phyloP scores from a whole-genome alignment of 306 rosid genomes.

The Vicia villosa region DNA sequence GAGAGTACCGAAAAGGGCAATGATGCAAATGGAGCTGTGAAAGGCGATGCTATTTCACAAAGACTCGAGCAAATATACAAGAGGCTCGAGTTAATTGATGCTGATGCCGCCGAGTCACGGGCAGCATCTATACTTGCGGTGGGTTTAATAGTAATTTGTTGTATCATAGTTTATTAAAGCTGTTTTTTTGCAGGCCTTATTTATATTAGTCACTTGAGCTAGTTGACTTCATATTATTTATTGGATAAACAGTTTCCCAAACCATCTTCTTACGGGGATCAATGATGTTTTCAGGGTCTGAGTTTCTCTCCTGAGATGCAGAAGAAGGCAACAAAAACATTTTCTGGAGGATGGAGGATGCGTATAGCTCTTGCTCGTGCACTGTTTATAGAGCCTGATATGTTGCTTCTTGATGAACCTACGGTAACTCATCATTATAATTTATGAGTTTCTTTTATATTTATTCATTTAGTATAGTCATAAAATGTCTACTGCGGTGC shows the following conservation, averaged over 20 bases:
- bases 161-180: slow-evolving; percentile 26
- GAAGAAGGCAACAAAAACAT: slow-evolving; percentile 78
- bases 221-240: slow-evolving; percentile 15
- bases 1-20: slow-evolving; percentile 51
- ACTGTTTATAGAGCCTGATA: slow-evolving; percentile 88
- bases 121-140: slow-evolving; percentile 98
- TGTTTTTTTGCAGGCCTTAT: slow-evolving; percentile 7
- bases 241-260: slow-evolving; percentile 1
- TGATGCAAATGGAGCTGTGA: slow-evolving; percentile 43
- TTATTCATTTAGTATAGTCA: neutral
- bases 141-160: slow-evolving; percentile 45
- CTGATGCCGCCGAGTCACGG: slow-evolving; percentile 91
- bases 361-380: slow-evolving; percentile 99
- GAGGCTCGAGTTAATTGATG: slow-evolving; percentile 89
- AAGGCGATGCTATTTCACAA: slow-evolving; percentile 60
- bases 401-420: slow-evolving; percentile 96
- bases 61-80: slow-evolving; percentile 92
- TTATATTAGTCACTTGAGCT: slow-evolving; percentile 11
- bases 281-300: slow-evolving; percentile 67
- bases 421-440: slow-evolving; percentile 57
- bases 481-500: neutral
- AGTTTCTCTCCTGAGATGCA: slow-evolving; percentile 97
- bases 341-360: slow-evolving; percentile 99
- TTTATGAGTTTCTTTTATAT: slow-evolving; percentile 7
- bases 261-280: slow-evolving; percentile 27